Evolutionary conservation across 129 eudicot genomes (phyloP), one percentile per base, ranked within the genome.

Genomic region (Pseudognaphalium luteoalbum): DNA sequence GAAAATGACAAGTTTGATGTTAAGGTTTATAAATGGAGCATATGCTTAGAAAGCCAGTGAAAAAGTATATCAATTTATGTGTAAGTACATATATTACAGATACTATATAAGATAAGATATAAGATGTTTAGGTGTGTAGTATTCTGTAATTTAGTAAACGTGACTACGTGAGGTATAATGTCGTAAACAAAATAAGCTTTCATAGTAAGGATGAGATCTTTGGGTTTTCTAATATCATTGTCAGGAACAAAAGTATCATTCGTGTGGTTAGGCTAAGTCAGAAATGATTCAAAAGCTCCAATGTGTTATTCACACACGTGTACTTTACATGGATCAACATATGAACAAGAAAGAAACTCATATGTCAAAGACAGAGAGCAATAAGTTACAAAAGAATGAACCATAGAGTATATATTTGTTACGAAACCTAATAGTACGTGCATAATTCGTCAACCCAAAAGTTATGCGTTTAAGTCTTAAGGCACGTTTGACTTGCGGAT

Each of bases 11-110:
- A 71, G 20, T 91, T 91, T 66, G 88, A 95, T 56, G 88, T 89
- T 41, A 74, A 85, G 84, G 83, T 91, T 65, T 95, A 91, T 71
- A 80, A 78, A 41, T 91, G 99, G 99, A 83, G 76, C 17, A 52
- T 91, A 51, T 89, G 74, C 69, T 71, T 80, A 19, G 63, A 69
- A 60, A 76, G 70, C 35, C 79, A 87, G 81, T 28, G 14, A 68
- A 51, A 70, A 32, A 56, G 16, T 81, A 2, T 70, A 39, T 17
- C 2, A 52, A 62, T 60, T 60, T 30, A 11, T 76, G 2, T 50
- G 15, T 52, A 67, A 1, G n/a, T 76, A 52, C n/a, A 54, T 52
- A 66, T 64, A 54, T 64, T 41, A 64, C 52, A 19, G 17, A 39
- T 25, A 25, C 28, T 0, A 25, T 25, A 25, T 25, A 25, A 25